Conservation (phyloP, 106 monocot genomes). For the Dioscorea alata region DNA sequence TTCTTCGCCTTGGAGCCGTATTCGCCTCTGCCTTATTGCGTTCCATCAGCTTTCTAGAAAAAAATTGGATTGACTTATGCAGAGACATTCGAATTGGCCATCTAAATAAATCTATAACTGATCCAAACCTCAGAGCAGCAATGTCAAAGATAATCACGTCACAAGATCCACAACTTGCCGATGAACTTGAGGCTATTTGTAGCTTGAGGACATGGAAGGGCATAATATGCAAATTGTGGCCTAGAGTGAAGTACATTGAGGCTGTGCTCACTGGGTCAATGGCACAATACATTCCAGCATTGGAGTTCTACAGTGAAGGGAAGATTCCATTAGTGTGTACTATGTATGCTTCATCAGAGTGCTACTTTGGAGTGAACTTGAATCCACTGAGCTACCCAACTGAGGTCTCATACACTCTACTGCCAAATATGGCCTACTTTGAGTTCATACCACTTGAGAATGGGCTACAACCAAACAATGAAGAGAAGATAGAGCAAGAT, state of each 20-base stretch:
- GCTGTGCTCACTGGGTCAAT: slow-evolving; percentile 48
- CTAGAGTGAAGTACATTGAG: slow-evolving; percentile 35
- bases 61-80: slow-evolving; percentile 30
- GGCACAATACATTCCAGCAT: slow-evolving; percentile 47
- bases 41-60: slow-evolving; percentile 44
- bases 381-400: slow-evolving; percentile 34
- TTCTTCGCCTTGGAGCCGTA: slow-evolving; percentile 49
- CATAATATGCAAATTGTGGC: slow-evolving; percentile 29
- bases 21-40: slow-evolving; percentile 55
- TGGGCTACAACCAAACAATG: slow-evolving; percentile 5
- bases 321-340: slow-evolving; percentile 44
- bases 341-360: slow-evolving; percentile 76
- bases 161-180: slow-evolving; percentile 26
- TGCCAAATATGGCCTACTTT: slow-evolving; percentile 67
- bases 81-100: slow-evolving; percentile 33
- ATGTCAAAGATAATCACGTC: slow-evolving; percentile 14
- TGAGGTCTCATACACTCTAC: slow-evolving; percentile 47
- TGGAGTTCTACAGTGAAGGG: slow-evolving; percentile 38
- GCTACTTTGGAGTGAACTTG: slow-evolving; percentile 66
- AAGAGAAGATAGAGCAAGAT: slow-evolving; percentile 5
- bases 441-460: slow-evolving; percentile 42
- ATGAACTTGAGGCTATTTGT: slow-evolving; percentile 31
- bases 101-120: slow-evolving; percentile 20
- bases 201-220: slow-evolving; percentile 28
- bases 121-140: slow-evolving; percentile 18